These are phyloP conservation scores for Alternaria conjuncta DNA, from an alignment of 2,329 filamentous ascomycete genomes.

Conservation along the genomic window DNA sequence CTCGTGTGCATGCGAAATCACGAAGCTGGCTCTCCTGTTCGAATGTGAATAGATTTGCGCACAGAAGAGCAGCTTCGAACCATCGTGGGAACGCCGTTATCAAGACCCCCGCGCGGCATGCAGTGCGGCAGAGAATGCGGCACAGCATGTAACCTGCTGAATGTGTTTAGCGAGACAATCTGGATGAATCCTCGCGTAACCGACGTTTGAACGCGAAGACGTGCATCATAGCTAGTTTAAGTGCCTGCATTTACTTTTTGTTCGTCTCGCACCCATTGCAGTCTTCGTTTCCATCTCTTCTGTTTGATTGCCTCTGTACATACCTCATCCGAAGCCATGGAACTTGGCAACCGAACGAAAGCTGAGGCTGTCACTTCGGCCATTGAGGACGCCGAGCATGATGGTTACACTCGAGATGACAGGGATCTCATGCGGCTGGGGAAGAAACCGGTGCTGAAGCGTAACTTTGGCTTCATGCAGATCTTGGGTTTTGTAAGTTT, in stretches of 20 bases:
- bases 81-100: too few relatives aligned
- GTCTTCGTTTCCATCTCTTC: background rate
- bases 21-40: background rate
- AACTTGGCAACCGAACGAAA: background rate
- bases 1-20: background rate
- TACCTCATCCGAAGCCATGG: background rate
- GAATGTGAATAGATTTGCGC: background rate
- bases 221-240: background rate
- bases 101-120: background rate
- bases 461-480: conserved; percentile 17
- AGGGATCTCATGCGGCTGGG: conserved; percentile 10
- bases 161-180: background rate
- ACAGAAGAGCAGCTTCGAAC: too few relatives aligned
- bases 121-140: background rate
- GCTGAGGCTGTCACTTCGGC: background rate
- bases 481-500: conserved; percentile 6
- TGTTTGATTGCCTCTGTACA: background rate
- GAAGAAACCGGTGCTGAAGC: conserved; percentile 15
- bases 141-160: background rate
- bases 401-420: conserved; percentile 3
- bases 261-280: background rate
- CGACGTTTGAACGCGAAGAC: background rate
- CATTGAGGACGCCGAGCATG: background rate
- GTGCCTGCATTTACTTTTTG: background rate
- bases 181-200: background rate